These are phyloP conservation scores for Laetiporus sulphureus DNA, from an alignment of 1,284 basidiomycete species.

Conservation along the genomic window DNA sequence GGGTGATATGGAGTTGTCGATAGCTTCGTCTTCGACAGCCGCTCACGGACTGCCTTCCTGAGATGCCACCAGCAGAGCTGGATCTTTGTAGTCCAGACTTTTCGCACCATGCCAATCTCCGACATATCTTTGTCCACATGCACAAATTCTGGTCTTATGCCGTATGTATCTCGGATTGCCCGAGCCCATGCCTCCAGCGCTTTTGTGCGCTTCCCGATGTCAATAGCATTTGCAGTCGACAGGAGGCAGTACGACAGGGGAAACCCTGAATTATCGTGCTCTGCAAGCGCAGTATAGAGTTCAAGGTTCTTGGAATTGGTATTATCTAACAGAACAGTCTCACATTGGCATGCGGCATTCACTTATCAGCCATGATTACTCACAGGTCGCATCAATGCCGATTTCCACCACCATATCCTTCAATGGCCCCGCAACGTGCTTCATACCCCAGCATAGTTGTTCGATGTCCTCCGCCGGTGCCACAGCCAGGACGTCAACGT, in stretches of 20 bases:
- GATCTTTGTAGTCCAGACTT: constrained; percentile 23
- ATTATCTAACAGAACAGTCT: constrained; percentile 17
- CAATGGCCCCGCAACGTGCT: constrained; percentile 14
- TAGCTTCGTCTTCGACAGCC: constrained; percentile 19
- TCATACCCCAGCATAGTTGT: constrained; percentile 21
- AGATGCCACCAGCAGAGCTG: constrained; percentile 26
- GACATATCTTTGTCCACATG: constrained; percentile 28
- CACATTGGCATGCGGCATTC: background rate
- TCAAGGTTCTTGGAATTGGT: constrained; percentile 27
- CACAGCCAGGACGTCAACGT: constrained; percentile 19
- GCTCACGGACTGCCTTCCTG: constrained; percentile 15
- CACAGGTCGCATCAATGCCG: constrained; percentile 27
- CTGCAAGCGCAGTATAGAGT: constrained; percentile 24
- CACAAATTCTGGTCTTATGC: constrained; percentile 16
- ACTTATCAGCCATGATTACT: constrained; percentile 5
- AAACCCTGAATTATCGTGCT: constrained; percentile 25
- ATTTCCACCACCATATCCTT: constrained; percentile 22
- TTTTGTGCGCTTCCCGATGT: constrained; percentile 17
- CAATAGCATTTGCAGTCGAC: constrained; percentile 20
- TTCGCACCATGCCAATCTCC: constrained; percentile 19
- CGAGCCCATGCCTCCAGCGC: constrained; percentile 18
- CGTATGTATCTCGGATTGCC: constrained; percentile 16
- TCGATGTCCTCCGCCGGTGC: constrained; percentile 17
- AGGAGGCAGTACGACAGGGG: constrained; percentile 25
- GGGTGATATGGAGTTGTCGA: constrained; percentile 24